Conservation (phyloP, 2,329 filamentous ascomycete species). For the Neoscytalidium dimidiatum region DNA sequence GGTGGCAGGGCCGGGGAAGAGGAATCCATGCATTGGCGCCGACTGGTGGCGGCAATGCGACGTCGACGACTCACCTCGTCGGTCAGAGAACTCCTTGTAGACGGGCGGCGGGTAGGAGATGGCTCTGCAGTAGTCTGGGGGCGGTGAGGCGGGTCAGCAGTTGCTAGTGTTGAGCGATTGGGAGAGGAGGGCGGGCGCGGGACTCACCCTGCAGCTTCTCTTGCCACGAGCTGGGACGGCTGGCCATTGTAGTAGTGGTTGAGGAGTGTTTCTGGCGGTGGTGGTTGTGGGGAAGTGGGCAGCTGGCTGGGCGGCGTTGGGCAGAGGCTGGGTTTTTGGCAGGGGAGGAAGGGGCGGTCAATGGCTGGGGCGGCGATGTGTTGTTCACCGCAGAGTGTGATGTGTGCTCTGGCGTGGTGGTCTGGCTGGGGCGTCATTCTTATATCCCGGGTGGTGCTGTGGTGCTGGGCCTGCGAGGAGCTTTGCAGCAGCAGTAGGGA, state of each 20-base stretch:
- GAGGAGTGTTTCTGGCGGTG: neutral
- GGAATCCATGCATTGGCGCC: neutral
- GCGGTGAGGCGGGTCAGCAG: conserved; percentile 10
- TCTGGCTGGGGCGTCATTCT: conserved; percentile 9
- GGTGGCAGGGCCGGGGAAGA: neutral
- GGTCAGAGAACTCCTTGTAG: conserved; percentile 40
- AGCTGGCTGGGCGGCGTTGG: neutral
- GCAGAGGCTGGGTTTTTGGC: conserved; percentile 7
- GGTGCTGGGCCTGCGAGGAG: neutral
- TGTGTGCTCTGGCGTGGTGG: conserved; percentile 24
- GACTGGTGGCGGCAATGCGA: neutral
- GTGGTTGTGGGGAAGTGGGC: conserved; percentile 12
- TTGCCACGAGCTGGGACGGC: conserved; percentile 18
- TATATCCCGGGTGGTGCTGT: conserved; percentile 3
- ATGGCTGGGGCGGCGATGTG: conserved; percentile 1
- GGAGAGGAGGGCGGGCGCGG: neutral
- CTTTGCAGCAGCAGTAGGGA: neutral
- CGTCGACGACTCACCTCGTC: conserved; percentile 31
- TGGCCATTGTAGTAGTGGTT: conserved; percentile 19
- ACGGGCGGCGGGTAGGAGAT: conserved; percentile 29
- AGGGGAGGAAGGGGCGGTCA: conserved; percentile 16
- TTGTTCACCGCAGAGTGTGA: conserved; percentile 12
- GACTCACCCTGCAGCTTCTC: conserved; percentile 33
- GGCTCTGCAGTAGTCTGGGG: conserved; percentile 35
- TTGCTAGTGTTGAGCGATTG: neutral